Base-by-base conservation (phyloP, 768 basidiomycete species). In the Artomyces pyxidatus region DNA sequence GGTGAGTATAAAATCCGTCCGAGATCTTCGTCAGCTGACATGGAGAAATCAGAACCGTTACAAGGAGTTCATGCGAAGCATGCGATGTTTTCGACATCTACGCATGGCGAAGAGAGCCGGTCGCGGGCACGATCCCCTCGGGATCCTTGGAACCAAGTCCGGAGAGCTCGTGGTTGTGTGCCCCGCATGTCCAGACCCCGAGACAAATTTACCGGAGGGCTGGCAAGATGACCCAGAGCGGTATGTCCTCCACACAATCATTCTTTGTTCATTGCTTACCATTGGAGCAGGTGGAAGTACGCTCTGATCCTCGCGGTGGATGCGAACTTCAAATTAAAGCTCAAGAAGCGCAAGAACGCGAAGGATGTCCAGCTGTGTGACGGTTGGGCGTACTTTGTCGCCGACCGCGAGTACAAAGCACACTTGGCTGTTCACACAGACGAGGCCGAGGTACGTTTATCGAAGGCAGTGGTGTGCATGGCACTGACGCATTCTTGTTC, bases 381-480 rank as follows among this genome's bases (percentile, higher is more conserved):
- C 1, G 48, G 48, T 12, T 49, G 39, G 48, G 27, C 40, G 21
- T 49, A 41, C 17, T 43, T 35, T 22, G 48, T 49, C 7, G 16
- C 42, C 2, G 16, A 32, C 14, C 7, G 3, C 3, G 19, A 23
- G 16, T 49, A 49, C 30, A 23, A 42, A 16, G 30, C n/a, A 6
- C 41, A 42, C 19, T 25, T 49, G 7, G 35, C 10, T 19, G 10
- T 21, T 23, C 26, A 42, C n/a, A 12, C 37, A 2, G 48, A 49
- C 26, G 30, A 43, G n/a, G 19, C 28, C 6, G 32, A 49, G 40
- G 54, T 56, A 14, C 61, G 64, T 4, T 59, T 63, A 39, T 26
- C 56, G 61, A 61, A 42, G 4, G 59, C 49, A 11, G 0, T 39
- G 11, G 8, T 14, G 28, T n/a, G 23, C n/a, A 14, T 22, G 14